Evolutionary conservation across 257 asterid species (phyloP).

Genomic region (Galeopsis tetrahit): DNA sequence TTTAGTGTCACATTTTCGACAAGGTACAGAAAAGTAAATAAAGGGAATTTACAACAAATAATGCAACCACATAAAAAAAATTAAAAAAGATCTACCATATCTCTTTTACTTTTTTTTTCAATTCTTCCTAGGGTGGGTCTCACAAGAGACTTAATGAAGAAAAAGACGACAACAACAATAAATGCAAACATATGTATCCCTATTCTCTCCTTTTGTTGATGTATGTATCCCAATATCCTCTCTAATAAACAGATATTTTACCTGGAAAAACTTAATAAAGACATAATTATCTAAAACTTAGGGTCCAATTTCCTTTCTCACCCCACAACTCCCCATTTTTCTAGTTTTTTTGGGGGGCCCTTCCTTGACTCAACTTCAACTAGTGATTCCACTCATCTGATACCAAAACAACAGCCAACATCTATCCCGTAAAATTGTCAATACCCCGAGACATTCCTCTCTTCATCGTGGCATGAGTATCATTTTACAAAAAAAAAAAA

Average conservation of each 20-base stretch:
- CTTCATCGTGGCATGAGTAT: neutral
- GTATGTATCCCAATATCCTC: neutral
- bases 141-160: neutral
- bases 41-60: neutral
- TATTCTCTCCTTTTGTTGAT: neutral
- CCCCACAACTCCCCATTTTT: neutral
- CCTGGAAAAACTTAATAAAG: conserved; percentile 2
- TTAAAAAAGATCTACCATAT: neutral
- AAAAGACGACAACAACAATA: neutral
- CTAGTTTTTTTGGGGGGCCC: neutral
- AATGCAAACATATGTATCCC: neutral
- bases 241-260: neutral
- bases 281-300: neutral
- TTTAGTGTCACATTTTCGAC: neutral
- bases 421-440: neutral
- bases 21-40: neutral
- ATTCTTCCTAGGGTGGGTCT: neutral
- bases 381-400: neutral
- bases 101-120: neutral
- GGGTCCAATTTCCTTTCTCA: neutral
- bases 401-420: neutral
- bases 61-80: neutral
- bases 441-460: neutral
- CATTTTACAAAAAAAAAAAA: too few species aligned
- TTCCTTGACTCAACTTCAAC: neutral